Conservation (phyloP, 1,139 yeast species). For the Arxiozyma telluris region DNA sequence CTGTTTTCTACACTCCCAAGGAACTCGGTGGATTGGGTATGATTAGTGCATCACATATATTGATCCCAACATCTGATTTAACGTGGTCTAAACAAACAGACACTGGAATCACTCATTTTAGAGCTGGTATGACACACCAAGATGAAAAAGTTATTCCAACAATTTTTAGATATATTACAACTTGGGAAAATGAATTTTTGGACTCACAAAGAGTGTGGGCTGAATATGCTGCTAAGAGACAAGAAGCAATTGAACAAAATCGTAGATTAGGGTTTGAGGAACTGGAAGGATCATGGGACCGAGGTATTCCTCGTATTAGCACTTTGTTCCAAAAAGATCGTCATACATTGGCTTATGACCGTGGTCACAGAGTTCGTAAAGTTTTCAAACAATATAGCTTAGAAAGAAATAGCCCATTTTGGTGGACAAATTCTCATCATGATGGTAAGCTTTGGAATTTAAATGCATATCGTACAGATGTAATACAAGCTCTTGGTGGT, state of each 20-base stretch:
- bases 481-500: slow-evolving; percentile 95
- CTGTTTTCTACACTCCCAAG: slow-evolving; percentile 94
- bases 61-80: slow-evolving; percentile 88
- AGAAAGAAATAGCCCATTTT: slow-evolving; percentile 73
- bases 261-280: slow-evolving; percentile 87
- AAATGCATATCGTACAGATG: slow-evolving; percentile 88
- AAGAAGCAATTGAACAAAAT: slow-evolving; percentile 79
- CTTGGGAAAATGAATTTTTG: slow-evolving; percentile 93
- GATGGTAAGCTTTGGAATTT: slow-evolving; percentile 96
- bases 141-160: slow-evolving; percentile 83
- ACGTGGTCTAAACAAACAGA: slow-evolving; percentile 91
- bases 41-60: slow-evolving; percentile 92
- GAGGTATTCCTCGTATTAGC: slow-evolving; percentile 93
- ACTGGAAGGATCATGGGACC: slow-evolving; percentile 87
- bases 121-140: slow-evolving; percentile 84
- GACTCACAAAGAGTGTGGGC: slow-evolving; percentile 98
- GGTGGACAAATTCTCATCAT: slow-evolving; percentile 94
- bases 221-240: slow-evolving; percentile 83
- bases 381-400: slow-evolving; percentile 69
- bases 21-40: slow-evolving; percentile 96
- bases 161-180: slow-evolving; percentile 79
- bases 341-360: slow-evolving; percentile 89
- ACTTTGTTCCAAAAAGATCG: slow-evolving; percentile 93
- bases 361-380: slow-evolving; percentile 80
- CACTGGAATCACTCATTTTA: slow-evolving; percentile 87